phyloP scores from a whole-genome alignment of 495 filamentous ascomycete species.

The Tuber indicum region DNA sequence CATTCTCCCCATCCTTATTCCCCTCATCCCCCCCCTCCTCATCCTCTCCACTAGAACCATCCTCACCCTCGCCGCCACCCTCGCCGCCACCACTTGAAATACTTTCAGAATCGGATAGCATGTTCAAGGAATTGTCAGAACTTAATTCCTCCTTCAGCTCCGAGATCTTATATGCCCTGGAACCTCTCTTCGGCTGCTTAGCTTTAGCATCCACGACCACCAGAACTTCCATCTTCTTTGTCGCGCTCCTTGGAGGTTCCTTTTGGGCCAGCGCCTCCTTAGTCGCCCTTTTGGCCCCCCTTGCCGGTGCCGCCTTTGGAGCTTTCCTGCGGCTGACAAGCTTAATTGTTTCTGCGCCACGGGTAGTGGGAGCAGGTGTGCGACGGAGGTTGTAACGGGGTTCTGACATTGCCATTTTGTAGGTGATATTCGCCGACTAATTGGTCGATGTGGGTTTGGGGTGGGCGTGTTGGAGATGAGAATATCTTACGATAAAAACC shows the following conservation, averaged over 20 bases:
- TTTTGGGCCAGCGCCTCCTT: background rate
- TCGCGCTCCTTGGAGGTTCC: background rate
- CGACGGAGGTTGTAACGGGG: slow-evolving; percentile 2
- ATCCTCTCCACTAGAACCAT: slow-evolving; percentile 22
- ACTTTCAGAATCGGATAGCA: background rate
- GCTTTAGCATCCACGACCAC: background rate
- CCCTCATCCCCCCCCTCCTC: slow-evolving; percentile 7
- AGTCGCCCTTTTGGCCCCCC: background rate
- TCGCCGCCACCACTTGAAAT: background rate
- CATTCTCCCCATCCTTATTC: background rate
- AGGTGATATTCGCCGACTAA: background rate
- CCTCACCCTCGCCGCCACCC: slow-evolving; percentile 17
- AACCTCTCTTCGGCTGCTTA: background rate
- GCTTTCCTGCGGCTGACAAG: background rate
- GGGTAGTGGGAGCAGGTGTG: background rate
- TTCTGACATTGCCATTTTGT: background rate
- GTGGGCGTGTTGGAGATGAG: background rate
- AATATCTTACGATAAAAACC: background rate
- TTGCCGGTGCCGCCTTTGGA: background rate
- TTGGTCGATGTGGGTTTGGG: background rate
- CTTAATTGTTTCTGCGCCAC: background rate
- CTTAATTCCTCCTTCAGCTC: background rate
- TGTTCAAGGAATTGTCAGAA: background rate
- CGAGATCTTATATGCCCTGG: background rate
- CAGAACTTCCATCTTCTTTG: background rate